Evolutionary conservation across 208 protist species (phyloP).

Genomic region (Crithidia bombi): DNA sequence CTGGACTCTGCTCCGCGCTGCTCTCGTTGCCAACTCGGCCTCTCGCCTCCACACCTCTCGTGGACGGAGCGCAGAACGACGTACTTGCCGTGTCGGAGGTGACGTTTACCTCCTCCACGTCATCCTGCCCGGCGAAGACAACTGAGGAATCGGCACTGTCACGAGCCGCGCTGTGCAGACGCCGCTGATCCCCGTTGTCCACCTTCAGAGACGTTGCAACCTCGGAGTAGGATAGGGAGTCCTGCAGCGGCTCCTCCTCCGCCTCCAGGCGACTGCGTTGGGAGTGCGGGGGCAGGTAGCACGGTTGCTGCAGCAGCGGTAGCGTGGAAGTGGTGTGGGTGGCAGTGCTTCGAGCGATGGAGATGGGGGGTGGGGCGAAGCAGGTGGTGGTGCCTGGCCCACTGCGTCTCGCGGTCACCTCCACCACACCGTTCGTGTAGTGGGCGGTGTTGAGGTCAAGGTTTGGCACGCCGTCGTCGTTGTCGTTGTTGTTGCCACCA

Average conservation of each 20-base stretch:
- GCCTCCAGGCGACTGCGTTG: constrained; percentile 17
- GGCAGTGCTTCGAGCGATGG: not conserved
- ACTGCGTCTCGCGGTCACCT: constrained; percentile 7
- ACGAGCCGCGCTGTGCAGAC: not conserved
- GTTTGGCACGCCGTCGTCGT: constrained; percentile 9
- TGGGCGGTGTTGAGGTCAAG: constrained; percentile 17
- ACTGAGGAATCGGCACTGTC: constrained; percentile 4
- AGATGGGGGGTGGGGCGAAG: too few relatives aligned
- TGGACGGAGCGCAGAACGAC: not conserved
- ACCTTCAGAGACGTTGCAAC: not conserved
- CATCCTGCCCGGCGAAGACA: constrained; percentile 4
- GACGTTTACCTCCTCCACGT: not conserved
- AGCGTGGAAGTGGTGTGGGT: too few relatives aligned
- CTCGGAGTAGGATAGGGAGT: constrained; percentile 15
- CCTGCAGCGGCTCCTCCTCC: constrained; percentile 9
- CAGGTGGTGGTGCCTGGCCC: too few relatives aligned
- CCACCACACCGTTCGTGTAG: constrained; percentile 3
- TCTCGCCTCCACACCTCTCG: not conserved
- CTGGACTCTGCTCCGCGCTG: constrained; percentile 5
- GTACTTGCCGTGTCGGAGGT: not conserved
- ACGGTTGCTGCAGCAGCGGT: too few relatives aligned
- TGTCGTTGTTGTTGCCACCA: too few relatives aligned
- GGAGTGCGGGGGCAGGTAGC: not conserved
- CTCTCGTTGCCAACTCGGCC: not conserved
- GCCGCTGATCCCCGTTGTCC: too few relatives aligned